Conservation (phyloP, 257 asterid genomes). For the Penstemon eatonii region DNA sequence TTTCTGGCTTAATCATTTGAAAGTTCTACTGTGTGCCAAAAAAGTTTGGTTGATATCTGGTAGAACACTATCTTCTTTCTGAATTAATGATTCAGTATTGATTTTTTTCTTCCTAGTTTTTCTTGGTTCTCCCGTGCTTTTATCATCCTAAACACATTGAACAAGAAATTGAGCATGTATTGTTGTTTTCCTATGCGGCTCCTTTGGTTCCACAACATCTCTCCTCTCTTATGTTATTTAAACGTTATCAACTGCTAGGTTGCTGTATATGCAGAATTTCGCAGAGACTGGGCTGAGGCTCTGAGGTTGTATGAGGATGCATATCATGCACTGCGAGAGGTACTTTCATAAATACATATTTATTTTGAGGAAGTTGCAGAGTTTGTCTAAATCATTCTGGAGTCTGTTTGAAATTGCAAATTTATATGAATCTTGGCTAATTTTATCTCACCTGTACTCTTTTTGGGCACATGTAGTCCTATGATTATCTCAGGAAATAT, state of each 20-base stretch:
- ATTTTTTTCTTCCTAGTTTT: neutral
- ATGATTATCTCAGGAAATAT: neutral
- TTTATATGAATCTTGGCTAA: neutral
- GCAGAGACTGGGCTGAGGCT: slow-evolving; percentile 97
- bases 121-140: slow-evolving; percentile 20
- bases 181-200: slow-evolving; percentile 15
- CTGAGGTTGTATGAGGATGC: slow-evolving; percentile 87
- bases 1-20: neutral
- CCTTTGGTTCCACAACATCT: slow-evolving; percentile 27
- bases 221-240: slow-evolving; percentile 41
- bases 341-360: slow-evolving; percentile 23
- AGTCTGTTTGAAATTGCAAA: slow-evolving; percentile 6
- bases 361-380: neutral
- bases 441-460: neutral
- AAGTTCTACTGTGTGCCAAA: neutral
- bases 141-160: slow-evolving; percentile 21
- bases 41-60: neutral
- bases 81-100: neutral
- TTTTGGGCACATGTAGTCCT: slow-evolving; percentile 3
- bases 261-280: slow-evolving; percentile 96
- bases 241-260: slow-evolving; percentile 72
- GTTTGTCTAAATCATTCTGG: neutral
- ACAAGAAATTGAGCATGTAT: neutral
- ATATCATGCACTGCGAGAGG: slow-evolving; percentile 85
- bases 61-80: neutral